These are phyloP conservation scores for Phytophthora brassicae DNA, from an alignment of 352 stramenopile genomes.

Conservation along the genomic window DNA sequence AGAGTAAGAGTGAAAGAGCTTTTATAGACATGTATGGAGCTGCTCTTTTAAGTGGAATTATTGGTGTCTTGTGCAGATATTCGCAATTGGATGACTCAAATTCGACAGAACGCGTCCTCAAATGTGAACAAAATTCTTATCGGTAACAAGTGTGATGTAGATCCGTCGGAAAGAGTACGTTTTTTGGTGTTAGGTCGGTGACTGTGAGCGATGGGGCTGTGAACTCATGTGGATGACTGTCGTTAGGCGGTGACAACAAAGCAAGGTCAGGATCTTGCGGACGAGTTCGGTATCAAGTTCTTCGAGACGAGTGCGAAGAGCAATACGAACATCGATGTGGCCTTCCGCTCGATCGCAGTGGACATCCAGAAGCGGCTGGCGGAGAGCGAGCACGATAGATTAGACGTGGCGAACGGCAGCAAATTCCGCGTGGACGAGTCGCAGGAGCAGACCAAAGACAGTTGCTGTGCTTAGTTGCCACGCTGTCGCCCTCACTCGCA, in stretches of 20 bases:
- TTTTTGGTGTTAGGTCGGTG: neutral
- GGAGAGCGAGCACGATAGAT: constrained; percentile 87
- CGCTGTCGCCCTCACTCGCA: neutral
- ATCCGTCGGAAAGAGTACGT: constrained; percentile 92
- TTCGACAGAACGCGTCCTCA: constrained; percentile 97
- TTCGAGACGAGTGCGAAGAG: constrained; percentile 95
- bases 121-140: constrained; percentile 99
- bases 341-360: constrained; percentile 87
- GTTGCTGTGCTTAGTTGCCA: constrained; percentile 62
- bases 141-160: constrained; percentile 99
- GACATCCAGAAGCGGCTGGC: constrained; percentile 88
- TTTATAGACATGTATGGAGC: neutral
- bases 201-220: neutral
- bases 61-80: constrained; percentile 54
- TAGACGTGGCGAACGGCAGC: constrained; percentile 86
- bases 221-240: constrained; percentile 18
- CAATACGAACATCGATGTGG: constrained; percentile 92
- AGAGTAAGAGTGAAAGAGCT: constrained; percentile 56
- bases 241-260: constrained; percentile 89
- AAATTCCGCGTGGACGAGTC: constrained; percentile 87
- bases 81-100: constrained; percentile 91
- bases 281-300: constrained; percentile 94
- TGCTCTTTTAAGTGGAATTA: constrained; percentile 1
- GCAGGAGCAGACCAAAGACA: constrained; percentile 75
- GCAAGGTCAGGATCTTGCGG: constrained; percentile 91